Evolutionary conservation across 768 basidiomycete genomes (phyloP), one percentile per base, ranked within the genome.

Genomic region (Trametes gibbosa): DNA sequence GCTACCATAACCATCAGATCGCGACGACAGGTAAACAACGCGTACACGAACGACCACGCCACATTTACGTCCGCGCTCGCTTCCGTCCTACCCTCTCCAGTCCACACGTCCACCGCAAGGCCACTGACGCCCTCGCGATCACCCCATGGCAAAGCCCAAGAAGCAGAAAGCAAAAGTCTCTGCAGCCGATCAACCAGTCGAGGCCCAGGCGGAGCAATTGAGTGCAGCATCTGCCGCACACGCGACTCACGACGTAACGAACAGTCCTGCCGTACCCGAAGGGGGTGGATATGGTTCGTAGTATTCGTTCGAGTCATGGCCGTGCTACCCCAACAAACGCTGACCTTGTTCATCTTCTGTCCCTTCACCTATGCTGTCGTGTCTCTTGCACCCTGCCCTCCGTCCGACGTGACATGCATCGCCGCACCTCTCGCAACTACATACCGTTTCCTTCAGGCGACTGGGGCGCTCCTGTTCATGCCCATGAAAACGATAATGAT

Each of bases 81-180:
- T 14, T 17, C 37, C 37, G 37, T 14, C 41, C 27, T 35, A 35
- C 39, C 39, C 29, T 17, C 42, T 47, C 27, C 29, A 24, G 39
- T 48, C 39, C 59, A 25, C 59, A 48, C 59, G 48, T 19, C 34
- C 14, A 49, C 52, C 59, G 39, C 58, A 52, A 53, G 54, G 46
- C 45, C 27, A 27, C 34, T 53, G 45, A 56, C 50, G 60, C 42
- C 43, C 54, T 25, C 16, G 2, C 27, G 14, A 51, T 32, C 47
- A 53, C 61, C 40, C 35, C 48, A 62, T 62, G 61, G 61, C 61
- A 25, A 62, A 62, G 52, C 39, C 41, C 21, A 58, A 58, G 52
- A 62, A 62, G 42, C 35, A n/a, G 19, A 62, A 62, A 34, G 34
- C 56, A 37, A 62, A 62, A 47, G 37, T 40, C 5, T 7, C 37